Percentiles rank a stretch among this genome's conserved stretches.
Evolutionary conservation across 176 grass and related monocot species (phyloP).

Genomic region (Calamus simplicifolius): DNA sequence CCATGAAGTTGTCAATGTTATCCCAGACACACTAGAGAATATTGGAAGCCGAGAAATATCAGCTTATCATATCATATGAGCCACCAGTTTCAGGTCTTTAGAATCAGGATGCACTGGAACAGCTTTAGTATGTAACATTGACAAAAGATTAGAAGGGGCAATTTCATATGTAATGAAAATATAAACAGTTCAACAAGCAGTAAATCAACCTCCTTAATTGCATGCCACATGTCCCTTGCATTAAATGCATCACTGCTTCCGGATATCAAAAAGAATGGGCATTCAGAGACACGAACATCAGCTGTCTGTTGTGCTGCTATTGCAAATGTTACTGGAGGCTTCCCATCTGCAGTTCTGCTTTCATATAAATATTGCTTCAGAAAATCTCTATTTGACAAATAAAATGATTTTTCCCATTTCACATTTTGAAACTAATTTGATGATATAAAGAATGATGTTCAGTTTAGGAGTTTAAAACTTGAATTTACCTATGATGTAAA

Average conservation of each 20-base stretch:
- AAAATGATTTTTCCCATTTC: neutral
- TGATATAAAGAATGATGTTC: slow-evolving; percentile 3
- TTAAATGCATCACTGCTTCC: slow-evolving; percentile 58
- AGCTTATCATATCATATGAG: too few relatives aligned
- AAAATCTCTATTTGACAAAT: slow-evolving; percentile 18
- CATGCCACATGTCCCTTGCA: slow-evolving; percentile 90
- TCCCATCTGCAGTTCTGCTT: slow-evolving; percentile 69
- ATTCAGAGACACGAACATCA: slow-evolving; percentile 60
- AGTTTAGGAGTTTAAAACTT: neutral
- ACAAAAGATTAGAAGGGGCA: neutral
- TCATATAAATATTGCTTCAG: slow-evolving; percentile 13
- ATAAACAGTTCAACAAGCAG: too few relatives aligned
- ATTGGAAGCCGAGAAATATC: too few relatives aligned
- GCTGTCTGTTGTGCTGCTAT: slow-evolving; percentile 81
- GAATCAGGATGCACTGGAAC: neutral
- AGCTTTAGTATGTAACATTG: neutral
- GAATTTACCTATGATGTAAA: slow-evolving; percentile 85
- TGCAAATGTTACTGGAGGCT: slow-evolving; percentile 71
- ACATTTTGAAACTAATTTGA: too few relatives aligned
- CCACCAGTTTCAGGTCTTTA: too few relatives aligned
- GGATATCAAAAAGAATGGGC: slow-evolving; percentile 76
- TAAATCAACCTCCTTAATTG: slow-evolving; percentile 70
- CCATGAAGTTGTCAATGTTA: too few relatives aligned
- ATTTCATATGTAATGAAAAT: neutral
- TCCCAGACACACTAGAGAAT: too few relatives aligned